These are phyloP conservation scores for Bryum argenteum DNA, from an alignment of 225 moss, liverwort and hornwort genomes.

Conservation along the genomic window DNA sequence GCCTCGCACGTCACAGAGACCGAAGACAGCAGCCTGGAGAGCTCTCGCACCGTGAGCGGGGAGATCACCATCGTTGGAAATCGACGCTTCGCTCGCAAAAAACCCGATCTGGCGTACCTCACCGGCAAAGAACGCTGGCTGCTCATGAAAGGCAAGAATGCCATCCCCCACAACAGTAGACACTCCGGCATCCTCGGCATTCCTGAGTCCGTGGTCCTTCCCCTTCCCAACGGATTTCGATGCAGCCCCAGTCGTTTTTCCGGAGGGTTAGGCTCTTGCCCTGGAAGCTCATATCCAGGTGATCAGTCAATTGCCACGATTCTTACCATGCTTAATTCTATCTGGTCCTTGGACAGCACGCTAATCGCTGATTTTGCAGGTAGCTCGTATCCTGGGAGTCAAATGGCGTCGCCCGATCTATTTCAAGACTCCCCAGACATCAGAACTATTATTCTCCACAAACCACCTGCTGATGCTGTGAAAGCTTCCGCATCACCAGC, in stretches of 20 bases:
- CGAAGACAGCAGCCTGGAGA: conserved; percentile 86
- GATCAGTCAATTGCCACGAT: background rate
- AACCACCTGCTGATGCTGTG: conserved; percentile 17
- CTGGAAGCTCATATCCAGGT: conserved; percentile 59
- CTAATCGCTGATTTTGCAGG: conserved; percentile 14
- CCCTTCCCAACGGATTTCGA: conserved; percentile 31
- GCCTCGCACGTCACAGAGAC: conserved; percentile 60
- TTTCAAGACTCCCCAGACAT: conserved; percentile 40
- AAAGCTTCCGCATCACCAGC: conserved; percentile 16
- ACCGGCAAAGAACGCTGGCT: conserved; percentile 53
- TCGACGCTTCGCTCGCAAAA: conserved; percentile 52
- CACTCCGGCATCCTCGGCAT: conserved; percentile 26
- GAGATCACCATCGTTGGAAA: conserved; percentile 65
- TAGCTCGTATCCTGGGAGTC: conserved; percentile 36
- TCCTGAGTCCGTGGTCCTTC: conserved; percentile 39
- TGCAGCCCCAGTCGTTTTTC: conserved; percentile 58
- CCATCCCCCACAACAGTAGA: conserved; percentile 7
- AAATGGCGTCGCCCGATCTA: conserved; percentile 35
- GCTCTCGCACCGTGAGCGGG: conserved; percentile 54
- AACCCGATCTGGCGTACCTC: conserved; percentile 35
- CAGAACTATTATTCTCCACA: conserved; percentile 13
- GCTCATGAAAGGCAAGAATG: conserved; percentile 49
- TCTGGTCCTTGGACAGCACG: no score
- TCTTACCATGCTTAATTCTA: no score
- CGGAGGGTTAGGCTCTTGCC: conserved; percentile 47